Evolutionary conservation across 495 filamentous ascomycete genomes (phyloP), one percentile per base, ranked within the genome.

Genomic region (Xanthoparmelia taractica): DNA sequence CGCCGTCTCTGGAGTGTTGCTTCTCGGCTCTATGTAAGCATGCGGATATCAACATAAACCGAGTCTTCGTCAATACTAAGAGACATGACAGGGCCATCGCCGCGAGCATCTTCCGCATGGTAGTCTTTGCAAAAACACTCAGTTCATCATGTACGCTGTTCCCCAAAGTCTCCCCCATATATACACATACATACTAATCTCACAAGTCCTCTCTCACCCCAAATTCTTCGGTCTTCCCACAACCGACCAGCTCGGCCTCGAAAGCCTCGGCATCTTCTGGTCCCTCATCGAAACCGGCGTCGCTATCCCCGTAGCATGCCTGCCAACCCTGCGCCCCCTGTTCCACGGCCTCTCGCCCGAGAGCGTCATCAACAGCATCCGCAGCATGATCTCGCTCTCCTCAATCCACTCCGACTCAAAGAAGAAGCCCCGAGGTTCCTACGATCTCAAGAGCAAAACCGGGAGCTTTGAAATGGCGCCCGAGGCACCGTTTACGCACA

Each of bases 311-410:
- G 52, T 31, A 2, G 52, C 52, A 20, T 56, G 52, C 52, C 52
- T 56, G 2, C 52, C 52, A 31, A 56, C 25, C 52, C 18, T 56
- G n/a, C 52, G 25, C 5, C 52, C 52, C 12, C 2, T 56, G 2
- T 31, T 56, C 52, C 52, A 36, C 1, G 25, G 52, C 8, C 33
- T 31, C 1, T 31, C 23, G 27, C 52, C 23, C 2, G 52, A 56
- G 17, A 56, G 52, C 10, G 11, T 56, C 13, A 23, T 56, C 25
- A 56, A 56, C 11, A 56, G 52, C 52, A 56, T 56, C 33, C 52
- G 52, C 33, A 56, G 52, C 33, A 56, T 56, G 25, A 31, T 56
- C 52, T 56, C 52, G 12, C 13, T 40, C 34, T 36, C 34, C 10
- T 36, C 34, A 4, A 36, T 36, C 4, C 34, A 36, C 10, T 36